These are phyloP conservation scores for Exophiala phaeomuriformis DNA, from an alignment of 2,329 filamentous ascomycete species.

Conservation along the genomic window DNA sequence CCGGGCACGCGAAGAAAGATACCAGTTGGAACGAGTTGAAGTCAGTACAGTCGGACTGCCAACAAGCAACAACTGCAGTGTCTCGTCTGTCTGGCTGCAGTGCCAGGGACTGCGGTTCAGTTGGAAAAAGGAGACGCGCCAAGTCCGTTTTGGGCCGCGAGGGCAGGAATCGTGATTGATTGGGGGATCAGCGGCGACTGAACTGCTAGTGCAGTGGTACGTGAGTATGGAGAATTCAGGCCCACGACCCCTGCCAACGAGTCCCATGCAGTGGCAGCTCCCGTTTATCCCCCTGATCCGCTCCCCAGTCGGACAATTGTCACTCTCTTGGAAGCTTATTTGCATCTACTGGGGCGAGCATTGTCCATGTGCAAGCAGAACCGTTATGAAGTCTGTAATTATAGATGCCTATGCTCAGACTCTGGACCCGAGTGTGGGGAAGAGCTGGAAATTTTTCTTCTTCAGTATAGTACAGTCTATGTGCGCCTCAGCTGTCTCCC, in stretches of 20 bases:
- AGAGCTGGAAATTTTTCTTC: conserved; percentile 6
- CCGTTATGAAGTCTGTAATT: no score
- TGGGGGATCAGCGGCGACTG: conserved; percentile 10
- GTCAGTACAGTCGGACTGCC: no score
- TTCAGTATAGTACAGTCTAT: conserved; percentile 15
- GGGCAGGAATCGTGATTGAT: conserved; percentile 8
- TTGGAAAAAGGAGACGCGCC: conserved; percentile 20
- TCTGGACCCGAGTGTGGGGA: not conserved
- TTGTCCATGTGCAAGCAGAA: no score
- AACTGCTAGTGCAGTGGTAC: not conserved
- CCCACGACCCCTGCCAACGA: not conserved
- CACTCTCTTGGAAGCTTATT: no score
- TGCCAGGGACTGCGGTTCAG: not conserved
- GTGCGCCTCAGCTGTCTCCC: not conserved
- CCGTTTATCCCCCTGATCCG: conserved; percentile 16
- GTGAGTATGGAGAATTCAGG: not conserved
- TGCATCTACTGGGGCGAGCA: no score
- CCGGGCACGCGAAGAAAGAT: conserved; percentile 9
- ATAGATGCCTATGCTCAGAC: no score
- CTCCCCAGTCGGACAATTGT: conserved; percentile 5
- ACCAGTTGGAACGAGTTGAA: conserved; percentile 4
- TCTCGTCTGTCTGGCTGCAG: no score
- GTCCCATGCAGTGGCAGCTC: not conserved
- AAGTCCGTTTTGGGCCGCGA: conserved; percentile 8
- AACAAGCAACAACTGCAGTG: no score